Percentiles rank a stretch among this genome's conserved stretches.
phyloP scores from a whole-genome alignment of 768 basidiomycete genomes.

The Russula ochroleuca region DNA sequence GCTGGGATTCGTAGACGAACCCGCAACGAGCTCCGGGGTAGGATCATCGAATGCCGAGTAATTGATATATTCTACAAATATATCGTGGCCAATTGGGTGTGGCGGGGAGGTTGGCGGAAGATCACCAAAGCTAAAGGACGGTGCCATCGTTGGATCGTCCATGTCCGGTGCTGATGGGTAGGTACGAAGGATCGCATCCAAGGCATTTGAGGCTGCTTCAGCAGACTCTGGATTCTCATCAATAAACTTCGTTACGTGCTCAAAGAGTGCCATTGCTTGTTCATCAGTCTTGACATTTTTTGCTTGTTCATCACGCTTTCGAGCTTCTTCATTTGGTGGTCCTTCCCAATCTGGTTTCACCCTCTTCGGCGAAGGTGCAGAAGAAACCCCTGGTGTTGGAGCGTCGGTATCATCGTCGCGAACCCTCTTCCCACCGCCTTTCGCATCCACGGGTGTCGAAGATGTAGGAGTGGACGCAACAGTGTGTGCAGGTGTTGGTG shows the following conservation, averaged over 20 bases:
- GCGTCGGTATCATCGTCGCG: slow-evolving; percentile 46
- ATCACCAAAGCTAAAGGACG: slow-evolving; percentile 32
- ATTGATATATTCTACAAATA: slow-evolving; percentile 64
- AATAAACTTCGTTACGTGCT: slow-evolving; percentile 60
- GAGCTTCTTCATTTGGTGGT: slow-evolving; percentile 43
- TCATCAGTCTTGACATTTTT: slow-evolving; percentile 56
- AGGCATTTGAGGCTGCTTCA: slow-evolving; percentile 50
- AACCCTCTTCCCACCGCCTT: slow-evolving; percentile 41
- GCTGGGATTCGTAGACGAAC: slow-evolving; percentile 71
- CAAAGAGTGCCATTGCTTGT: slow-evolving; percentile 58
- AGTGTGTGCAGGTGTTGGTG: slow-evolving; percentile 23
- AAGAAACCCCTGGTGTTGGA: slow-evolving; percentile 30
- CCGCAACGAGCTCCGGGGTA: slow-evolving; percentile 67
- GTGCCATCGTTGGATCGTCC: slow-evolving; percentile 34
- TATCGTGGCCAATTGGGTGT: slow-evolving; percentile 38
- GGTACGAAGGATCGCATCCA: slow-evolving; percentile 62
- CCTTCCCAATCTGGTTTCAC: slow-evolving; percentile 69
- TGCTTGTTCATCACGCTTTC: slow-evolving; percentile 30
- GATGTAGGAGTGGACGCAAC: slow-evolving; percentile 14
- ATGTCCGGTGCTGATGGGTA: slow-evolving; percentile 41
- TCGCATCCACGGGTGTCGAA: slow-evolving; percentile 26
- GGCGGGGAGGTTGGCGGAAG: slow-evolving; percentile 29
- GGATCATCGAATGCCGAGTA: slow-evolving; percentile 55
- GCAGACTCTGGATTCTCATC: slow-evolving; percentile 42
- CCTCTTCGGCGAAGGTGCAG: slow-evolving; percentile 69